Percentiles rank a stretch among this genome's conserved stretches.
phyloP scores from a whole-genome alignment of 2,329 filamentous ascomycete genomes.

The Tolypocladium sp. region DNA sequence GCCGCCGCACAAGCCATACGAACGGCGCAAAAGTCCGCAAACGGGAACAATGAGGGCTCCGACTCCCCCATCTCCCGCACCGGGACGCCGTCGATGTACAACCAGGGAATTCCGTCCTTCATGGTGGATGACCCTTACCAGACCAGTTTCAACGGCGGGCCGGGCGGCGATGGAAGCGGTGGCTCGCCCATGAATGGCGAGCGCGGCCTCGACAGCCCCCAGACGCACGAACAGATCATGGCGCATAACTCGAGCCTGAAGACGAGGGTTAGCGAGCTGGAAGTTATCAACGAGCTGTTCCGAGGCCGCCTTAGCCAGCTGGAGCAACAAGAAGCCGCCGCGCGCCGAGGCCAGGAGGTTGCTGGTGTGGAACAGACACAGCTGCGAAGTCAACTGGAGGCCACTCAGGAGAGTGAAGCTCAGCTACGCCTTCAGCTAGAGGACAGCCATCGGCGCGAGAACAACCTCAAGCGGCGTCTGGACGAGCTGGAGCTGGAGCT shows the following conservation, averaged over 20 bases:
- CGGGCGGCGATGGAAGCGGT: constrained; percentile 39
- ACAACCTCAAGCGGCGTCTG: constrained; percentile 72
- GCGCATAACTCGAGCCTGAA: constrained; percentile 81
- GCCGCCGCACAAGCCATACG: constrained; percentile 44
- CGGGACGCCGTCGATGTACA: constrained; percentile 66
- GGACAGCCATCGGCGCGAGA: constrained; percentile 68
- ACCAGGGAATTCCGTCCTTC: constrained; percentile 70
- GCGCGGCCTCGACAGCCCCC: constrained; percentile 59
- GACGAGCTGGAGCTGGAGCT: constrained; percentile 64
- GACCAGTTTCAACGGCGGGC: constrained; percentile 24
- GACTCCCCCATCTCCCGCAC: constrained; percentile 74
- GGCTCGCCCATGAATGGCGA: constrained; percentile 44
- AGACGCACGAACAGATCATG: constrained; percentile 71
- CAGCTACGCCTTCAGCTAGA: constrained; percentile 57
- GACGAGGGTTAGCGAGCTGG: constrained; percentile 88
- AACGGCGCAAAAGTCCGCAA: constrained; percentile 61
- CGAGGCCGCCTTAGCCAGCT: constrained; percentile 68
- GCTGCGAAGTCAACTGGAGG: constrained; percentile 46
- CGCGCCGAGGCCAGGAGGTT: constrained; percentile 51
- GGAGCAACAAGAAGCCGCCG: constrained; percentile 65
- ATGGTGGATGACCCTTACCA: constrained; percentile 66
- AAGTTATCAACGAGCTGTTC: constrained; percentile 85
- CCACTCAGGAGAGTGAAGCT: constrained; percentile 27
- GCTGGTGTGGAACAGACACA: constrained; percentile 46
- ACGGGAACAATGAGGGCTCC: constrained; percentile 64